A percentile compares a stretch with the other conserved stretches of the same genome.
Conservation (phyloP, 169 alveolate genomes). For the Plasmodium billcollinsi region DNA sequence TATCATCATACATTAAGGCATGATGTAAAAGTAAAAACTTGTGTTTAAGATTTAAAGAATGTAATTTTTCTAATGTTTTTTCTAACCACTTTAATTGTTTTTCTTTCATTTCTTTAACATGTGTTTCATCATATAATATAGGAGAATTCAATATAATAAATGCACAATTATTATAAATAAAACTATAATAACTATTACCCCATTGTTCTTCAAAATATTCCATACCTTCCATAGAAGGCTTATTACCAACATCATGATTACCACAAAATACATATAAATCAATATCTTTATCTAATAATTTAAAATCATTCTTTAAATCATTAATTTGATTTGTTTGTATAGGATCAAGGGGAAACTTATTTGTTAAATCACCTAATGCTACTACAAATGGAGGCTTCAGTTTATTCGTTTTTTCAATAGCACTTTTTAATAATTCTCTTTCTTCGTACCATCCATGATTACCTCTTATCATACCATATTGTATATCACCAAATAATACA, state of each 20-base stretch:
- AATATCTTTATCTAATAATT: slow-evolving; percentile 30
- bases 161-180: slow-evolving; percentile 40
- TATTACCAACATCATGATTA: slow-evolving; percentile 42
- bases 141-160: slow-evolving; percentile 31
- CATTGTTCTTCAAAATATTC: slow-evolving; percentile 10
- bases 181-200: slow-evolving; percentile 43
- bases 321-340: not conserved
- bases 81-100: slow-evolving; percentile 50
- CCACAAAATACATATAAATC: slow-evolving; percentile 58
- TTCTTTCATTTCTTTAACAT: slow-evolving; percentile 20
- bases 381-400: slow-evolving; percentile 34
- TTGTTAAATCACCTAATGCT: slow-evolving; percentile 37
- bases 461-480: slow-evolving; percentile 40
- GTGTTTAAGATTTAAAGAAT: slow-evolving; percentile 17
- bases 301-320: slow-evolving; percentile 36
- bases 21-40: slow-evolving; percentile 43
- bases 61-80: slow-evolving; percentile 21
- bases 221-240: slow-evolving; percentile 26
- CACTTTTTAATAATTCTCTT: slow-evolving; percentile 24
- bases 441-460: slow-evolving; percentile 51
- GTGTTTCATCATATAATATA: slow-evolving; percentile 24
- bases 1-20: slow-evolving; percentile 41
- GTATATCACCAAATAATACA: slow-evolving; percentile 37
- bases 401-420: slow-evolving; percentile 41
- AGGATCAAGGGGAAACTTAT: slow-evolving; percentile 10